These are phyloP conservation scores for Scheffersomyces illinoinensis DNA, from an alignment of 1,139 yeast species.

Conservation along the genomic window DNA sequence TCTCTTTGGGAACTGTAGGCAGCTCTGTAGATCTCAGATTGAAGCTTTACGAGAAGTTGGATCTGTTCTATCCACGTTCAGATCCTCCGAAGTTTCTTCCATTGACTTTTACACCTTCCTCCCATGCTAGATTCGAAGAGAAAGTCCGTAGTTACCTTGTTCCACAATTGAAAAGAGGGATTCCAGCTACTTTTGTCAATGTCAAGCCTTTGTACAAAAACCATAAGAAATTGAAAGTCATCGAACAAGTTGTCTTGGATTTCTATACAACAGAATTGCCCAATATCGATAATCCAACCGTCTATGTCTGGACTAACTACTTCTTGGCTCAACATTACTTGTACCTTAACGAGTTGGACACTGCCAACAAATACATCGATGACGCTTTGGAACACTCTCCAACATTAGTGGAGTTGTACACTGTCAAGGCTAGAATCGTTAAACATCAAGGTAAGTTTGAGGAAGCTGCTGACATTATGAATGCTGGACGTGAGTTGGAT, in stretches of 20 bases:
- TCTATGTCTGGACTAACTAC: slow-evolving; percentile 73
- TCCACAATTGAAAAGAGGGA: slow-evolving; percentile 71
- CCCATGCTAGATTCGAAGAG: slow-evolving; percentile 40
- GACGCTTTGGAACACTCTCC: slow-evolving; percentile 74
- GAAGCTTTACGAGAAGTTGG: slow-evolving; percentile 62
- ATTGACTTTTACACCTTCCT: slow-evolving; percentile 66
- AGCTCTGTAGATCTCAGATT: slow-evolving; percentile 41
- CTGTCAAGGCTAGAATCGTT: slow-evolving; percentile 76
- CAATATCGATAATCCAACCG: slow-evolving; percentile 44
- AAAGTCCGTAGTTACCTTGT: slow-evolving; percentile 55
- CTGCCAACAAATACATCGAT: slow-evolving; percentile 60
- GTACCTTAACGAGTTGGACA: slow-evolving; percentile 48
- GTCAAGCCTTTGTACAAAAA: slow-evolving; percentile 76
- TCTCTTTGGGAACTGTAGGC: slow-evolving; percentile 50
- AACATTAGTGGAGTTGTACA: slow-evolving; percentile 77
- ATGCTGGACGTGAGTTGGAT: slow-evolving; percentile 74
- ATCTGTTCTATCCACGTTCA: slow-evolving; percentile 74
- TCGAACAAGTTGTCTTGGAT: slow-evolving; percentile 56
- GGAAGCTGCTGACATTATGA: slow-evolving; percentile 67
- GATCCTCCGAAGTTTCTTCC: slow-evolving; percentile 83
- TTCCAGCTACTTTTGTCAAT: slow-evolving; percentile 87
- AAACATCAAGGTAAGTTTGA: slow-evolving; percentile 66
- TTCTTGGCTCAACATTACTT: slow-evolving; percentile 82
- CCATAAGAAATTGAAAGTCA: slow-evolving; percentile 43
- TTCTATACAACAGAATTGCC: slow-evolving; percentile 37